A percentile compares a stretch with the other conserved stretches of the same genome.
Evolutionary conservation across 2,329 filamentous ascomycete genomes (phyloP).

Genomic region (Polychaeton citri): DNA sequence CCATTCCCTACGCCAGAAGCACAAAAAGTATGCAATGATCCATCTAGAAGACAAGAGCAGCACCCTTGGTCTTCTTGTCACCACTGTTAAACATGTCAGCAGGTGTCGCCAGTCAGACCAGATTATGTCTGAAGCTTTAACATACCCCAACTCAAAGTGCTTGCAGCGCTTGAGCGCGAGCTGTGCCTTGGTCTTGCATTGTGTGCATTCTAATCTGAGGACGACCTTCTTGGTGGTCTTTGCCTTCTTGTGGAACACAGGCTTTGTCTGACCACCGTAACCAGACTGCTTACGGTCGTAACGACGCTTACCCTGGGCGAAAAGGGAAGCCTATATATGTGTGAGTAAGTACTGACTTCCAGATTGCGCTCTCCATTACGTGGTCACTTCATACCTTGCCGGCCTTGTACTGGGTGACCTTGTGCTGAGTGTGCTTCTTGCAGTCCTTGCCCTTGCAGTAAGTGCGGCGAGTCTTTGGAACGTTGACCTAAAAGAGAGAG

Average conservation of each 20-base stretch:
- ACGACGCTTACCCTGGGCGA: constrained; percentile 98
- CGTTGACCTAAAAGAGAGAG: constrained; percentile 62
- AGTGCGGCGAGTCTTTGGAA: constrained; percentile 94
- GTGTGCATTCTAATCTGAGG: constrained; percentile 91
- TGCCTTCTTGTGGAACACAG: constrained; percentile 99
- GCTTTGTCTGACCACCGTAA: constrained; percentile 99
- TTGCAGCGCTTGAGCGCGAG: constrained; percentile 99
- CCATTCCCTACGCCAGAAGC: constrained; percentile 5
- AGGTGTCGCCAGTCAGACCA: constrained; percentile 25
- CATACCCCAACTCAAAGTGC: constrained; percentile 99
- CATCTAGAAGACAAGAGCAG: constrained; percentile 96
- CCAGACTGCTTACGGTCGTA: constrained; percentile 98
- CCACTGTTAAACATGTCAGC: constrained; percentile 50
- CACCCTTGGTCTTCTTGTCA: constrained; percentile 99
- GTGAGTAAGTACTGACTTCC: not conserved
- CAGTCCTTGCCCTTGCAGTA: constrained; percentile 96
- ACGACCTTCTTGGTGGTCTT: constrained; percentile 99
- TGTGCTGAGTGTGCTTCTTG: constrained; percentile 66
- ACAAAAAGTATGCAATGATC: constrained; percentile 26
- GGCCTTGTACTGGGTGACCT: constrained; percentile 93
- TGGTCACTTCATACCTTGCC: constrained; percentile 53
- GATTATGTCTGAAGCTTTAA: constrained; percentile 21
- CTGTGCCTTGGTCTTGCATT: constrained; percentile 97
- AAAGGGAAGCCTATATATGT: constrained; percentile 58
- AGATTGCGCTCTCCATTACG: not conserved